phyloP scores from a whole-genome alignment of 2,329 filamentous ascomycete genomes.

The Ascochyta koolunga region DNA sequence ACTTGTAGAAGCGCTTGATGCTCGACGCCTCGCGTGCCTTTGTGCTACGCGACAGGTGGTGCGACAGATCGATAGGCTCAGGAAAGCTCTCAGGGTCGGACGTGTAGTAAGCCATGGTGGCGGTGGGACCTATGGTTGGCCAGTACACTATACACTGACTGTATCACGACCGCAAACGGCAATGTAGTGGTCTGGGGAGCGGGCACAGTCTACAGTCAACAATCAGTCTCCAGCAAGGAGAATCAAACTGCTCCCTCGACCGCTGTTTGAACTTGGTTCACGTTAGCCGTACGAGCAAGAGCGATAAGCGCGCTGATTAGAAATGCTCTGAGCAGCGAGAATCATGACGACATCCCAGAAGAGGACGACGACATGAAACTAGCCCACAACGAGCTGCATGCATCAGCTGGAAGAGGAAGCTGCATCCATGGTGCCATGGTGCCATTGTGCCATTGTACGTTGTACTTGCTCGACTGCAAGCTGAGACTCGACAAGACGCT shows the following conservation, averaged over 20 bases:
- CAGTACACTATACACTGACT: not conserved
- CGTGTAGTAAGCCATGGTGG: slow-evolving; percentile 32
- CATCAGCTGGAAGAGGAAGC: slow-evolving; percentile 3
- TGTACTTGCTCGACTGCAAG: too few species aligned
- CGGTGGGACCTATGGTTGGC: not conserved
- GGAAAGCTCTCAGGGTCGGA: slow-evolving; percentile 42
- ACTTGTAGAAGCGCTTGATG: slow-evolving; percentile 86
- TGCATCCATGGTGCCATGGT: not conserved
- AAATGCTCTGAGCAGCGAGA: slow-evolving; percentile 21
- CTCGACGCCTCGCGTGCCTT: slow-evolving; percentile 67
- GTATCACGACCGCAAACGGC: not conserved
- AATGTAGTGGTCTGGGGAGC: not conserved
- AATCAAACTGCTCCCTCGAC: slow-evolving; percentile 1
- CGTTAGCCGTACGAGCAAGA: slow-evolving; percentile 6
- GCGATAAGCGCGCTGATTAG: slow-evolving; percentile 36
- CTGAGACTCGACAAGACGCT: not conserved
- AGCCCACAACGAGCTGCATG: slow-evolving; percentile 14
- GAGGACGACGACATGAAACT: slow-evolving; percentile 15
- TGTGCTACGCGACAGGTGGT: slow-evolving; percentile 76
- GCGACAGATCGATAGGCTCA: slow-evolving; percentile 74
- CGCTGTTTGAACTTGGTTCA: slow-evolving; percentile 2
- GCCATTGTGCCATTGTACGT: too few species aligned
- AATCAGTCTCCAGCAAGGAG: not conserved
- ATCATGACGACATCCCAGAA: slow-evolving; percentile 27
- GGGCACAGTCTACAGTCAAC: not conserved